Evolutionary conservation across 176 grass and related monocot species (phyloP).

Genomic region (Ensete ventricosum): DNA sequence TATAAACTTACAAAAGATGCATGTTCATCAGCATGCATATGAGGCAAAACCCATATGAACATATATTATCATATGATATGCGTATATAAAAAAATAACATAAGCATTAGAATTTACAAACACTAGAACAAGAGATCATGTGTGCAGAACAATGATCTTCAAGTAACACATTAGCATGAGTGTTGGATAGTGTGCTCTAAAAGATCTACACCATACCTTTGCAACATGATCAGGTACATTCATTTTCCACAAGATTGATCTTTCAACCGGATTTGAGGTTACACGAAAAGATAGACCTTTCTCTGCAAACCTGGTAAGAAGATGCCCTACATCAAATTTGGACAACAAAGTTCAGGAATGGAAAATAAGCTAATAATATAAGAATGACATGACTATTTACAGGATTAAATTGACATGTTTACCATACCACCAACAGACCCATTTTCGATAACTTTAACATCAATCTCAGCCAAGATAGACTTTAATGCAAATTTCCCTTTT

Average conservation of each 20-base stretch:
- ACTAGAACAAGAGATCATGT: too few relatives aligned
- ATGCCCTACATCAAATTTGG: constrained; percentile 27
- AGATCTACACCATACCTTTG: constrained; percentile 18
- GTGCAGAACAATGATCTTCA: too few relatives aligned
- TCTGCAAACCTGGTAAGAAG: constrained; percentile 53
- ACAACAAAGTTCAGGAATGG: not conserved
- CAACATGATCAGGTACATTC: constrained; percentile 44
- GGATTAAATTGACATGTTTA: not conserved
- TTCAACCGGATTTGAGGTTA: constrained; percentile 39
- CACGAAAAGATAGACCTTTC: constrained; percentile 32
- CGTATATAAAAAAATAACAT: too few relatives aligned
- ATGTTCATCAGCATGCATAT: too few relatives aligned
- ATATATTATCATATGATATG: not conserved
- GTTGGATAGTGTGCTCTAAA: not conserved
- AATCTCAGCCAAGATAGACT: constrained; percentile 57
- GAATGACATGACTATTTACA: not conserved
- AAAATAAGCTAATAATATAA: constrained; percentile 10
- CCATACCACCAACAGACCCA: constrained; percentile 60
- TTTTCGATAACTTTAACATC: constrained; percentile 49
- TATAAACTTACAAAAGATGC: too few relatives aligned
- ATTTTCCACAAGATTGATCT: constrained; percentile 77
- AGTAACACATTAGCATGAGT: too few relatives aligned
- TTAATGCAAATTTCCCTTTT: constrained; percentile 60
- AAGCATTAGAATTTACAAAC: too few relatives aligned
- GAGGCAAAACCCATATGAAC: not conserved